Evolutionary conservation across 345 rosid genomes (phyloP).

Genomic region (Camelina neglecta): DNA sequence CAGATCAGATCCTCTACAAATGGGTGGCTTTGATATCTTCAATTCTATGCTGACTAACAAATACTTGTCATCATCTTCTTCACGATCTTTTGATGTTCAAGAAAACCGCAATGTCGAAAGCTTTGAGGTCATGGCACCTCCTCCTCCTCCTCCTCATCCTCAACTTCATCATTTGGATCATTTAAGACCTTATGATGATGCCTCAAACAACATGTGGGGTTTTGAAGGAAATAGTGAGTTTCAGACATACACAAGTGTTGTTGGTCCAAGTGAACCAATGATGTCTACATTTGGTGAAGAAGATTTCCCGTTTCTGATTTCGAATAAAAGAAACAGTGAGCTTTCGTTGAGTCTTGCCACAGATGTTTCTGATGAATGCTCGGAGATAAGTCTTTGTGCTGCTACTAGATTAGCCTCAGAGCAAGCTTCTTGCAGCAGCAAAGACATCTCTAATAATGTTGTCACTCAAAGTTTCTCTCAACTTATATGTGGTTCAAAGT

Average conservation of each 20-base stretch:
- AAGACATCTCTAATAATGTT: constrained; percentile 56
- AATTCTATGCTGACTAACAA: constrained; percentile 29
- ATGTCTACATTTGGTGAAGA: constrained; percentile 47
- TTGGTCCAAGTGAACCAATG: constrained; percentile 54
- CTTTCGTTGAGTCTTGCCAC: constrained; percentile 84
- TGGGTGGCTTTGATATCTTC: constrained; percentile 46
- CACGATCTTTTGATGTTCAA: constrained; percentile 37
- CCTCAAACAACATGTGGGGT: constrained; percentile 45
- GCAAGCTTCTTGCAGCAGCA: constrained; percentile 59
- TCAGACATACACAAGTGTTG: constrained; percentile 49
- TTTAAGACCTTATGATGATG: constrained; percentile 37
- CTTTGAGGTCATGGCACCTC: constrained; percentile 40
- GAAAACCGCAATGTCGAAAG: constrained; percentile 22
- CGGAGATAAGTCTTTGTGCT: constrained; percentile 53
- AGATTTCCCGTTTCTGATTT: constrained; percentile 39
- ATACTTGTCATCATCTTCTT: constrained; percentile 40
- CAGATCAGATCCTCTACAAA: constrained; percentile 44
- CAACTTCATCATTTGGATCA: constrained; percentile 29
- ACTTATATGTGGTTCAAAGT: constrained; percentile 65
- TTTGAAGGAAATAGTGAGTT: constrained; percentile 44
- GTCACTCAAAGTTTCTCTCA: constrained; percentile 37
- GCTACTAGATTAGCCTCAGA: constrained; percentile 54
- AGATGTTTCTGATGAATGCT: constrained; percentile 60
- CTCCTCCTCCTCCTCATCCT: constrained; percentile 22
- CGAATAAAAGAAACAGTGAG: constrained; percentile 57